phyloP scores from a whole-genome alignment of 106 monocot genomes.

The Allium sativum region DNA sequence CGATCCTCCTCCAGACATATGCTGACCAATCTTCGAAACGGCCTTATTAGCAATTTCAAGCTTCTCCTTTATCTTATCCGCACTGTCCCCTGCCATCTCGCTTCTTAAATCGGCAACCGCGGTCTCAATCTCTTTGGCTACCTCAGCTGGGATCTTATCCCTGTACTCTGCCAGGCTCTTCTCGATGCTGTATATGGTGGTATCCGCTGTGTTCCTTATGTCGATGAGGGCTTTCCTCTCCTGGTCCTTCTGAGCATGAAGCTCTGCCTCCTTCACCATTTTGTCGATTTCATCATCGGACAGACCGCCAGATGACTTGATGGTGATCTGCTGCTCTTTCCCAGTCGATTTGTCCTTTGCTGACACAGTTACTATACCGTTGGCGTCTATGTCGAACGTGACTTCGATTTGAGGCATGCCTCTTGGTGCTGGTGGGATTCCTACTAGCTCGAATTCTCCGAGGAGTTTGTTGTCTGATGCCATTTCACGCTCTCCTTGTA shows the following conservation, averaged over 20 bases:
- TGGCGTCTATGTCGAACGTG: slow-evolving; percentile 54
- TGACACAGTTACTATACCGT: slow-evolving; percentile 53
- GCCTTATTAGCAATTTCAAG: slow-evolving; percentile 49
- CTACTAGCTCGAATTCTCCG: slow-evolving; percentile 47
- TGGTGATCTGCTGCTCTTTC: slow-evolving; percentile 64
- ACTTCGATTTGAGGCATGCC: slow-evolving; percentile 66
- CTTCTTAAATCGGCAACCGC: slow-evolving; percentile 40
- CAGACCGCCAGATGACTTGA: slow-evolving; percentile 50
- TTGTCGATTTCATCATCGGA: slow-evolving; percentile 53
- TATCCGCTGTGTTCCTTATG: slow-evolving; percentile 47
- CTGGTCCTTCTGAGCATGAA: slow-evolving; percentile 54
- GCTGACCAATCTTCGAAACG: slow-evolving; percentile 54
- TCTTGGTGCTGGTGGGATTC: slow-evolving; percentile 57
- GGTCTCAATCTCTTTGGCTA: slow-evolving; percentile 39
- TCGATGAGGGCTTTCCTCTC: slow-evolving; percentile 57
- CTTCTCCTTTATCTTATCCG: slow-evolving; percentile 52
- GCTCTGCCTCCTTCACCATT: slow-evolving; percentile 64
- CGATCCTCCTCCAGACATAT: slow-evolving; percentile 27
- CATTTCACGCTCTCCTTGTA: slow-evolving; percentile 67
- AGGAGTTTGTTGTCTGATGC: slow-evolving; percentile 51
- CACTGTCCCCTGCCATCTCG: slow-evolving; percentile 26
- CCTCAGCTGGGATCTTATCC: slow-evolving; percentile 48
- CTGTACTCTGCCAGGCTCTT: slow-evolving; percentile 53
- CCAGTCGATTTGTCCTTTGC: slow-evolving; percentile 54
- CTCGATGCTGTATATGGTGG: slow-evolving; percentile 56